These are phyloP conservation scores for Cystofilobasidium capitatum DNA, from an alignment of 768 basidiomycete species.

Conservation along the genomic window DNA sequence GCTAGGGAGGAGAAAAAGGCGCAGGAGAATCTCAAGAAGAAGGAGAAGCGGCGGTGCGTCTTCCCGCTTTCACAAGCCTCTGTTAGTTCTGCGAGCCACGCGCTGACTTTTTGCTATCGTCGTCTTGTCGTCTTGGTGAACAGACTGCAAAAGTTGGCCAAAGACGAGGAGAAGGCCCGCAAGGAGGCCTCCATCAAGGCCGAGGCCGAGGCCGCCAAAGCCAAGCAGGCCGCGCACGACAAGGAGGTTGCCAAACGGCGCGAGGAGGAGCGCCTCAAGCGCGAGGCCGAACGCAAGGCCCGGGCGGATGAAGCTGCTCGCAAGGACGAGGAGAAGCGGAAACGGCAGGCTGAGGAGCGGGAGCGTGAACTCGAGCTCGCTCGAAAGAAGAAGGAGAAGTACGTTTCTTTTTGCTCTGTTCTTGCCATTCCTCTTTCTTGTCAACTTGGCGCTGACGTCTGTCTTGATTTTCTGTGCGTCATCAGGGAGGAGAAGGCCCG, in stretches of 20 bases:
- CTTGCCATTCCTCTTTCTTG: neutral
- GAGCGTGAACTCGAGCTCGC: constrained; percentile 76
- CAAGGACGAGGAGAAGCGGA: constrained; percentile 67
- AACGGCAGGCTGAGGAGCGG: constrained; percentile 67
- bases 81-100: neutral
- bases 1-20: constrained; percentile 87
- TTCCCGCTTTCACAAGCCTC: constrained; percentile 18
- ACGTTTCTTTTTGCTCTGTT: neutral
- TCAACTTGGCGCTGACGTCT: neutral
- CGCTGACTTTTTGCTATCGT: neutral
- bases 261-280: constrained; percentile 74
- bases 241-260: constrained; percentile 69
- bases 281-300: constrained; percentile 56
- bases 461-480: neutral
- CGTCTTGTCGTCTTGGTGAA: neutral
- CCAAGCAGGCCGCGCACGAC: constrained; percentile 65
- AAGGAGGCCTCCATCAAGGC: constrained; percentile 63
- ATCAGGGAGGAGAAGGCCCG: constrained; percentile 50
- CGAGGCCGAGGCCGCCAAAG: constrained; percentile 60
- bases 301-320: constrained; percentile 55
- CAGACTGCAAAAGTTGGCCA: constrained; percentile 83
- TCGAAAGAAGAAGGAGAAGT: constrained; percentile 40
- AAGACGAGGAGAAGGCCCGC: constrained; percentile 79
- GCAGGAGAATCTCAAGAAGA: constrained; percentile 95
- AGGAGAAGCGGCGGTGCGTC: constrained; percentile 86